Evolutionary conservation across 768 basidiomycete genomes (phyloP), one percentile per base, ranked within the genome.

Genomic region (Trametes coccinea): DNA sequence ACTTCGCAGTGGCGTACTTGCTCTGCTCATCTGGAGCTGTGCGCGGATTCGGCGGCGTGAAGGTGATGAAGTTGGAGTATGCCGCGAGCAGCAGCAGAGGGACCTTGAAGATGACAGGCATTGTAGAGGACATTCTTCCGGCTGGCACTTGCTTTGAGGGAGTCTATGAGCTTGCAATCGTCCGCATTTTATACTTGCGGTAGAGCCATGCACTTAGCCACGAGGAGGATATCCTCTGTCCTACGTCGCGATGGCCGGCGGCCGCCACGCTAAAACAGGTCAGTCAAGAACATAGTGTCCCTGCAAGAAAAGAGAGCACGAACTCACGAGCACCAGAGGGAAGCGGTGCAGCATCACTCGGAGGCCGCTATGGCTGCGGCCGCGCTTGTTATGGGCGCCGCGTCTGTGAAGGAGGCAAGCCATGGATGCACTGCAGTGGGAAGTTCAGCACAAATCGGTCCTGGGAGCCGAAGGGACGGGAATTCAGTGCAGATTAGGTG

Each of bases 391-490:
- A n/a, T 14, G 37, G 5, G n/a, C 31, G 5, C 5, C 30, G 17
- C 44, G 17, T 40, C 37, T 40, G 51, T 22, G 37, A 53, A 40
- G 11, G 10, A n/a, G n/a, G 22, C 51, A 40, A 22, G 14, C 17
- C 17, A 4, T 43, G 58, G 50, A 52, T 11, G 34, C 22, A 33
- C 43, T 22, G 17, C 44, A 30, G 52, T 60, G 59, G 37, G 59
- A 60, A 48, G 45, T n/a, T 49, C 8, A 29, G 52, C 16, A 60
- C 59, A 48, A 47, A 53, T 40, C 13, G 30, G 59, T 53, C 14
- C 52, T 22, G 52, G 59, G 59, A 53, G 59, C 59, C 59, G 52
- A 22, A n/a, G n/a, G 37, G 44, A 52, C 59, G 59, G 58, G 59
- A 60, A 60, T 37, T 27, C 13, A 46, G 31, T 5, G 11, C 29